A percentile compares a stretch with the other conserved stretches of the same genome.
These are phyloP conservation scores for Phlegmacium glaucopus DNA, from an alignment of 768 basidiomycete genomes.

Conservation along the genomic window DNA sequence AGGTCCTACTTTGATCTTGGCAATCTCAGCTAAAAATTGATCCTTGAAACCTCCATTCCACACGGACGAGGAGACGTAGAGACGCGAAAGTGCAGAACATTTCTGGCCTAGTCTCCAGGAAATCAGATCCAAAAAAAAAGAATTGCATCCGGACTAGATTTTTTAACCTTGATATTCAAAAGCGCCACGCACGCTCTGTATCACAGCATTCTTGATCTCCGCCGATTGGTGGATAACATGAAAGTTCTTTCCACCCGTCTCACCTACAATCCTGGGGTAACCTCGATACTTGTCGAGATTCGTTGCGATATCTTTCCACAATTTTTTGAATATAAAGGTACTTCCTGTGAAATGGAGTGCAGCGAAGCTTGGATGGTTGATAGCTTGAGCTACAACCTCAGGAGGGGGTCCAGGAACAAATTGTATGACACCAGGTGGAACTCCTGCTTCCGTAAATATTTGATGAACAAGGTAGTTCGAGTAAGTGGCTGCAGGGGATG, in stretches of 20 bases:
- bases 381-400: conserved; percentile 81
- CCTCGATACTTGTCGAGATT: conserved; percentile 86
- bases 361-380: conserved; percentile 76
- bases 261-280: conserved; percentile 95
- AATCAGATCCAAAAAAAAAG: no score
- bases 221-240: conserved; percentile 89
- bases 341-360: conserved; percentile 96
- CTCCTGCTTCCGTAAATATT: conserved; percentile 89
- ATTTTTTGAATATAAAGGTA: conserved; percentile 88
- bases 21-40: conserved; percentile 65
- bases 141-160: no score
- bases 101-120: conserved; percentile 67
- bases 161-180: conserved; percentile 92
- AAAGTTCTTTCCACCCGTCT: conserved; percentile 99
- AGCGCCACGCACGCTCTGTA: conserved; percentile 82
- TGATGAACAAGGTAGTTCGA: conserved; percentile 92
- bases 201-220: conserved; percentile 84
- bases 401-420: conserved; percentile 90
- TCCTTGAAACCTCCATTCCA: conserved; percentile 90
- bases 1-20: conserved; percentile 83
- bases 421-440: conserved; percentile 94
- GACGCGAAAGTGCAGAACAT: conserved; percentile 89
- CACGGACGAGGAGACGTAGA: conserved; percentile 84
- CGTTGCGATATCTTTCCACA: conserved; percentile 93
- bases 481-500: conserved; percentile 92